phyloP scores from a whole-genome alignment of 495 filamentous ascomycete genomes.

The Penicillium herquei region DNA sequence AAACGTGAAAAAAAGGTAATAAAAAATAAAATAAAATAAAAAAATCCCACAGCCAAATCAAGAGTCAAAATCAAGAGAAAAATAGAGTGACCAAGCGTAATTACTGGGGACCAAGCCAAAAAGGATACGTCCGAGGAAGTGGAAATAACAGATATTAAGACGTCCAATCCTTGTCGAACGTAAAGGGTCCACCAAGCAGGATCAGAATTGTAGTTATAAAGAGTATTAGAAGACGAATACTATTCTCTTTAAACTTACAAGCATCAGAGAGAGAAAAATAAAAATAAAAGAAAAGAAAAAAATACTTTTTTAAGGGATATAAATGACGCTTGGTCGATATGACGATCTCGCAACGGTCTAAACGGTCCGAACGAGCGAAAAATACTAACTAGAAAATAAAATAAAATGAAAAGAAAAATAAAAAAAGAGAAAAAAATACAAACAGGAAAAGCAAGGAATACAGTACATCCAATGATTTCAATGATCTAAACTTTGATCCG shows the following conservation, averaged over 20 bases:
- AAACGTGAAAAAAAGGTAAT: not conserved
- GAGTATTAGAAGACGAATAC: not conserved
- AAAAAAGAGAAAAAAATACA: too few relatives aligned
- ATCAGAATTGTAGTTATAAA: not conserved
- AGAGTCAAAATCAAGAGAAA: not conserved
- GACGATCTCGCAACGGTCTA: conserved; percentile 20
- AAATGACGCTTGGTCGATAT: not conserved
- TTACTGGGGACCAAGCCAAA: not conserved
- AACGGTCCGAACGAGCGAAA: conserved; percentile 5
- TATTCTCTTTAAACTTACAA: too few relatives aligned
- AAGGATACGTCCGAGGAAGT: conserved; percentile 17
- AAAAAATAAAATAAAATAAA: not conserved
- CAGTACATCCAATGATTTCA: not conserved
- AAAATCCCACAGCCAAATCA: not conserved
- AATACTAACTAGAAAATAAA: not conserved
- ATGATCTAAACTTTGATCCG: not conserved
- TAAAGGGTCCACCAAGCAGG: conserved; percentile 21
- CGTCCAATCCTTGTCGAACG: conserved; percentile 11
- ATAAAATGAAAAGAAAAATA: too few relatives aligned
- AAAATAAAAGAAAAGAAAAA: too few relatives aligned
- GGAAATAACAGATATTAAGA: conserved; percentile 30
- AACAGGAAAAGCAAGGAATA: not conserved
- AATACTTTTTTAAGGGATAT: too few relatives aligned
- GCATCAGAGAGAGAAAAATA: too few relatives aligned
- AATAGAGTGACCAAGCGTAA: not conserved